Conservation (phyloP, 176 grass and related monocot species). For the Urochloa ruziziensis region DNA sequence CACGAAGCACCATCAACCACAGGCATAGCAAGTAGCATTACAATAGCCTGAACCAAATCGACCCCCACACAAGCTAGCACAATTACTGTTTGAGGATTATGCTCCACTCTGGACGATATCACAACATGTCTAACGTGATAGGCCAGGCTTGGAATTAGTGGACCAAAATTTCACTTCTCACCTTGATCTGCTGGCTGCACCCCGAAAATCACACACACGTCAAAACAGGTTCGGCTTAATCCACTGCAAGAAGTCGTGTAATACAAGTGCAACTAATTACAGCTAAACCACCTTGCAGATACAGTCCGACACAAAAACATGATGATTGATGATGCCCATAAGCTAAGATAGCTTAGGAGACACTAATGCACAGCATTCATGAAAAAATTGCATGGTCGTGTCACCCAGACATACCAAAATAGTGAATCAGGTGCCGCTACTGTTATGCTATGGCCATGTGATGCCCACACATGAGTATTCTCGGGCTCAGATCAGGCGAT, state of each 20-base stretch:
- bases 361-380: not conserved
- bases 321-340: not conserved
- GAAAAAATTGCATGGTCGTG: not conserved
- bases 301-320: not conserved
- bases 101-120: not conserved
- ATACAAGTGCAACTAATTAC: not conserved
- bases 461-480: not conserved
- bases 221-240: not conserved
- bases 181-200: not conserved
- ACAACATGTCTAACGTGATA: not conserved
- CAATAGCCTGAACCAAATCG: not conserved
- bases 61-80: not conserved
- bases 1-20: not conserved
- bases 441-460: not conserved
- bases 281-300: not conserved
- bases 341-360: too few relatives aligned
- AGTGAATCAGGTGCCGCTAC: not conserved
- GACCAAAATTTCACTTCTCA: not conserved
- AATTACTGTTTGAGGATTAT: not conserved
- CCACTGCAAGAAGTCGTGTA: not conserved
- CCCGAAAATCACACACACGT: not conserved
- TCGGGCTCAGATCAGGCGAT: slow-evolving; percentile 13
- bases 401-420: not conserved
- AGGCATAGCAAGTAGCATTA: not conserved
- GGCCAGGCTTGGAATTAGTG: not conserved